Evolutionary conservation across 371 early-diverging fungal species (phyloP).

Genomic region (Zychaea mexicana): DNA sequence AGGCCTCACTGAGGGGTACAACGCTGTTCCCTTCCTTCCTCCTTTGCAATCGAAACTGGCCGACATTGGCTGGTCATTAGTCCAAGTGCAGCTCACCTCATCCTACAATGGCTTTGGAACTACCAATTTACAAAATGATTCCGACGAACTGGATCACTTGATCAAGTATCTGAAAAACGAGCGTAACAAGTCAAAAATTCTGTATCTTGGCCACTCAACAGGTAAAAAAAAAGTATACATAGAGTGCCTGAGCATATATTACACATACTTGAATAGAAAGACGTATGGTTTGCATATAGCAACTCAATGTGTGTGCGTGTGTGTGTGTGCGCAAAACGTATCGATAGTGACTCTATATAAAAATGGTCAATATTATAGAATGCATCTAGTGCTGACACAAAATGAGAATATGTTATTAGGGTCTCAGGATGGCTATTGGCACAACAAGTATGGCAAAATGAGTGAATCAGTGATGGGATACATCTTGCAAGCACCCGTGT

Average conservation of each 20-base stretch:
- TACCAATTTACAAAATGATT: constrained; percentile 41
- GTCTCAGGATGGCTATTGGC: constrained; percentile 51
- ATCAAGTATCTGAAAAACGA: constrained; percentile 32
- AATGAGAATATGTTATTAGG: too few relatives aligned
- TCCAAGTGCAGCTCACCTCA: constrained; percentile 54
- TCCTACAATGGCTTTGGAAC: constrained; percentile 54
- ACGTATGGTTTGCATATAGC: too few relatives aligned
- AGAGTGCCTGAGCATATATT: too few relatives aligned
- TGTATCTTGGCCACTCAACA: constrained; percentile 59
- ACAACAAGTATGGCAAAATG: constrained; percentile 40
- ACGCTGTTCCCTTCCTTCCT: constrained; percentile 47
- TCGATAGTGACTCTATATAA: too few relatives aligned
- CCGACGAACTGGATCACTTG: constrained; percentile 42
- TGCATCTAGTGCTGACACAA: too few relatives aligned
- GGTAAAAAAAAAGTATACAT: too few relatives aligned
- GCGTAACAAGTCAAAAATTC: constrained; percentile 38
- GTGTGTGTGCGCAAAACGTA: too few relatives aligned
- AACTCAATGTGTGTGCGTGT: too few relatives aligned
- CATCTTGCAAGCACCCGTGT: constrained; percentile 57
- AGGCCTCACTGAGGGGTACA: constrained; percentile 53
- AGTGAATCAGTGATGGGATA: constrained; percentile 36
- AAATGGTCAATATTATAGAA: too few relatives aligned
- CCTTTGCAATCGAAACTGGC: constrained; percentile 27
- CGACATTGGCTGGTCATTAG: constrained; percentile 38
- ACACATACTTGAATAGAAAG: background rate